phyloP scores from a whole-genome alignment of 2,329 filamentous ascomycete genomes.

The Bipolaris victoriae region DNA sequence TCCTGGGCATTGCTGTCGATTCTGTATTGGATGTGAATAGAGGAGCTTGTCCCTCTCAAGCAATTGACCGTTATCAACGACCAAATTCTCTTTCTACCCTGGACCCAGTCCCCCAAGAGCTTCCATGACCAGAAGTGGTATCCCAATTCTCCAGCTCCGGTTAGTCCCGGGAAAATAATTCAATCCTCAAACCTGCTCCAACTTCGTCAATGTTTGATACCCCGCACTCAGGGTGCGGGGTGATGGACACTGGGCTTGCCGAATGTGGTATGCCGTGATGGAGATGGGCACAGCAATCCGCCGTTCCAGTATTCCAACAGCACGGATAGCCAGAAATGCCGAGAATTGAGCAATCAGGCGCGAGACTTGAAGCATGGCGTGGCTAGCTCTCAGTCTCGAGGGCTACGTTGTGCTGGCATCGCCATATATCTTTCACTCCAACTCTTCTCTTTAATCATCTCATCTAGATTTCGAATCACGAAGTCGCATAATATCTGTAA shows the following conservation, averaged over 20 bases:
- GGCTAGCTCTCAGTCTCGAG: not conserved
- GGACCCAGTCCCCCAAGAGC: not conserved
- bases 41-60: not conserved
- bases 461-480: not conserved
- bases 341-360: conserved; percentile 2
- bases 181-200: not conserved
- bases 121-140: not conserved
- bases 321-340: conserved; percentile 2
- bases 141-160: not conserved
- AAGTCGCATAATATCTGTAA: not conserved
- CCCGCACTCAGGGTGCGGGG: conserved; percentile 31
- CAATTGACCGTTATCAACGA: not conserved
- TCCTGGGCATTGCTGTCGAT: not conserved
- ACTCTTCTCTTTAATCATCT: conserved; percentile 2
- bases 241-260: conserved; percentile 29
- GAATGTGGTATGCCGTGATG: conserved; percentile 27
- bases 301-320: conserved; percentile 12
- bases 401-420: not conserved
- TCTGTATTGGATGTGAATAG: no score
- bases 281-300: conserved; percentile 10
- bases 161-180: not conserved
- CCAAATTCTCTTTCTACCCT: not conserved
- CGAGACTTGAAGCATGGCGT: not conserved
- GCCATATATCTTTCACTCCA: not conserved
- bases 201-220: conserved; percentile 12